phyloP scores from a whole-genome alignment of 2,329 filamentous ascomycete genomes.

The Fusarium udum region DNA sequence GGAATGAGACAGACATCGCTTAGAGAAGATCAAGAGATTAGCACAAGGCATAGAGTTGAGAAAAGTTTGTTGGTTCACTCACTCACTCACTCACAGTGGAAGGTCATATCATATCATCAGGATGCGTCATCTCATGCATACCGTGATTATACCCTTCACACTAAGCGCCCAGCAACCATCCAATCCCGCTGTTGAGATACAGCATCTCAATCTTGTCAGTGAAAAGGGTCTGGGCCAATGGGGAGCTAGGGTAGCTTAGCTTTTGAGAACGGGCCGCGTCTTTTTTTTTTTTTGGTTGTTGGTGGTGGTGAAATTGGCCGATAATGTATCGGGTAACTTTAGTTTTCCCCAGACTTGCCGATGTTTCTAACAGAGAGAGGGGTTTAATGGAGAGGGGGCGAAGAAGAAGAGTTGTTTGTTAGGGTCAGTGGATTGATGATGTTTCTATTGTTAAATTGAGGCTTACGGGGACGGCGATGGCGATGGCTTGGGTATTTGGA shows the following conservation, averaged over 20 bases:
- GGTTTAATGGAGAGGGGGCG: background rate
- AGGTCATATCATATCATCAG: background rate
- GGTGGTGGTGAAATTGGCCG: background rate
- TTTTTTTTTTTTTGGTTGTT: background rate
- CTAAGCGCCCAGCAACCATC: background rate
- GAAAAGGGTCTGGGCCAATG: background rate
- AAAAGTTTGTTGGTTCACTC: background rate
- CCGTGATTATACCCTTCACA: background rate
- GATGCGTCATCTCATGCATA: background rate
- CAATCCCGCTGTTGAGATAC: background rate
- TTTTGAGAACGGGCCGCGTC: background rate
- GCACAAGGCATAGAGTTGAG: background rate
- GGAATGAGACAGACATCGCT: background rate
- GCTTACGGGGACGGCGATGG: constrained; percentile 23
- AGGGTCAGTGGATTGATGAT: background rate
- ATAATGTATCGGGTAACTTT: background rate
- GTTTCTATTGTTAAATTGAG: background rate
- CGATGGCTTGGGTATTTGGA: constrained; percentile 4
- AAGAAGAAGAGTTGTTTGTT: background rate
- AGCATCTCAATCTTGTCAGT: background rate
- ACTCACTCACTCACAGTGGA: background rate
- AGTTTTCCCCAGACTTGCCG: background rate
- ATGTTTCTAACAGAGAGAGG: background rate
- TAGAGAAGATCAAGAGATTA: background rate
- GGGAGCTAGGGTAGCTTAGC: background rate